Conservation (phyloP, 2,329 filamentous ascomycete species). For the Microdochium paspali region DNA sequence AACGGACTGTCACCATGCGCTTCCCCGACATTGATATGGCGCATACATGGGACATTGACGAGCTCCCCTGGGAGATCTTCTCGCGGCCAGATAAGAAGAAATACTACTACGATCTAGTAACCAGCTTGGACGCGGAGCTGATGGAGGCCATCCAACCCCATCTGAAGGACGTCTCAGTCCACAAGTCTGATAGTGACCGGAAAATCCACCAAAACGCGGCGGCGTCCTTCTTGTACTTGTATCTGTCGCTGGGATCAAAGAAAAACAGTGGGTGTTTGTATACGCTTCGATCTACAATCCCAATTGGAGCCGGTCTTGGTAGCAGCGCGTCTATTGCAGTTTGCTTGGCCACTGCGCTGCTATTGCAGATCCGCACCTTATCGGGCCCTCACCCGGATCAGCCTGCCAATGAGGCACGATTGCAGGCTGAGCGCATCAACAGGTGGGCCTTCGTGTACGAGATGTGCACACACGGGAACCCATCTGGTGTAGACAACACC, state of each 20-base stretch:
- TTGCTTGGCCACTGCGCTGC: conserved; percentile 73
- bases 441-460: conserved; percentile 96
- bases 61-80: conserved; percentile 80
- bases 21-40: conserved; percentile 86
- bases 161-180: conserved; percentile 59
- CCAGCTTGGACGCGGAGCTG: conserved; percentile 73
- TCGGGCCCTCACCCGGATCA: conserved; percentile 90
- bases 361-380: conserved; percentile 80
- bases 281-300: conserved; percentile 86
- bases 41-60: conserved; percentile 91
- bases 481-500: conserved; percentile 94
- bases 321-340: conserved; percentile 93
- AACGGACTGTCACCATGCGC: conserved; percentile 74
- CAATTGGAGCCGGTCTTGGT: conserved; percentile 81
- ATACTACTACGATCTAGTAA: conserved; percentile 86
- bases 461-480: conserved; percentile 95
- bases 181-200: conserved; percentile 58
- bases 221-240: conserved; percentile 83
- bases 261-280: conserved; percentile 77
- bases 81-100: conserved; percentile 79
- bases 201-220: conserved; percentile 81
- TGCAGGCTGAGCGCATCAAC: conserved; percentile 93
- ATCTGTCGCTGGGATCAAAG: conserved; percentile 74
- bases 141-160: conserved; percentile 73
- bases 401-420: conserved; percentile 72